Conservation (phyloP, 164 flowering plant genomes). For the Aristolochia contorta region DNA sequence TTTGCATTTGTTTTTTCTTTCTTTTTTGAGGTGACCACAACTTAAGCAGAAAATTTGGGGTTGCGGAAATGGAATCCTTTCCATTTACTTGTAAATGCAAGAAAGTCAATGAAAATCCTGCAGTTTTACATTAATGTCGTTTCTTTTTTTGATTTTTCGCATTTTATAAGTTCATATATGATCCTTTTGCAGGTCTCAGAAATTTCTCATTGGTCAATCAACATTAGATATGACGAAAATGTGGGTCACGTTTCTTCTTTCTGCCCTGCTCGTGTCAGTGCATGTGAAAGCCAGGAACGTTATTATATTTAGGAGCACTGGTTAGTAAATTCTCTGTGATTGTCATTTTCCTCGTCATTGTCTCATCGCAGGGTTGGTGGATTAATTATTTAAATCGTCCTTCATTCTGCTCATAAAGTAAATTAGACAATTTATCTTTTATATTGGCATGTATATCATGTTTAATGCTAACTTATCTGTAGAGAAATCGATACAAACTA, state of each 20-base stretch:
- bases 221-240: not conserved
- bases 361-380: not conserved
- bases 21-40: too few species aligned
- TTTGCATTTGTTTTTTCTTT: too few species aligned
- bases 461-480: not conserved
- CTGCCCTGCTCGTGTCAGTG: not conserved
- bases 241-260: not conserved
- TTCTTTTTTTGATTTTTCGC: too few species aligned
- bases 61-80: too few species aligned
- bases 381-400: not conserved
- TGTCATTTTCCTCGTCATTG: not conserved
- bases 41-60: too few species aligned
- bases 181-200: too few species aligned
- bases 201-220: too few species aligned
- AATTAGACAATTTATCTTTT: not conserved
- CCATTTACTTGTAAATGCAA: too few species aligned
- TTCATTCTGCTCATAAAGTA: not conserved
- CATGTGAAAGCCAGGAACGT: conserved; percentile 4
- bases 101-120: too few species aligned
- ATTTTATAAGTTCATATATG: too few species aligned
- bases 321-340: not conserved
- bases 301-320: conserved; percentile 1
- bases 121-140: too few species aligned
- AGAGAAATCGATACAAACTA: not conserved
- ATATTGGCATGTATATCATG: not conserved